Evolutionary conservation across 2,329 filamentous ascomycete species (phyloP), one percentile per base, ranked within the genome.

Genomic region (Zopfia rhizophila): DNA sequence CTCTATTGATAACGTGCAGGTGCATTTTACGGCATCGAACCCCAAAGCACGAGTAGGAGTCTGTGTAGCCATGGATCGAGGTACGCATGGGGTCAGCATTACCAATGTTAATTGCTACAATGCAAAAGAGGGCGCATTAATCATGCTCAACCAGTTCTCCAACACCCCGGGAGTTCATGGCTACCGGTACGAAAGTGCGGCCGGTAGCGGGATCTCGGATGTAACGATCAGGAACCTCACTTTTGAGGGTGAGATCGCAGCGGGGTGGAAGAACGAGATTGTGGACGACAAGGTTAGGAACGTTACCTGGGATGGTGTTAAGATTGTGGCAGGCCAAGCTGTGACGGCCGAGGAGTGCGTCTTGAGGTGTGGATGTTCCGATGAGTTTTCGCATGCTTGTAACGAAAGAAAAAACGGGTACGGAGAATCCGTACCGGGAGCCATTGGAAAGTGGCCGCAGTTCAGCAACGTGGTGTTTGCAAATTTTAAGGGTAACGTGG

Each of bases 51-150:
- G n/a, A n/a, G n/a, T n/a, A n/a, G 22, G 21, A 4, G 36, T 13
- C 4, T 27, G 14, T 14, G 36, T 28, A 4, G 22, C n/a, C 36
- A 38, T 38, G 3, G 36, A 38, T 21, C 25, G 25, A n/a, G 22
- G 13, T 19, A 28, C 36, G 7, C 5, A 24, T 24, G 14, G 18
- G 17, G 16, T 38, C 19, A n/a, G n/a, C 10, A 38, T 38, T 14
- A 23, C 25, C 8, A 28, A 38, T 19, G 14, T 38, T 14, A 5
- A n/a, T 4, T n/a, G n/a, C n/a, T 22, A 22, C 13, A 38, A 28
- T 24, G 28, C 23, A 5, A 10, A 27, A n/a, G 24, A 25, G 22
- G 21, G 36, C 7, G 23, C n/a, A n/a, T n/a, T n/a, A n/a, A n/a
- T n/a, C n/a, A n/a, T n/a, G n/a, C n/a, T n/a, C n/a, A n/a, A n/a